Base-by-base conservation (phyloP, 164 flowering plant genomes). In the Buxus sempervirens region DNA sequence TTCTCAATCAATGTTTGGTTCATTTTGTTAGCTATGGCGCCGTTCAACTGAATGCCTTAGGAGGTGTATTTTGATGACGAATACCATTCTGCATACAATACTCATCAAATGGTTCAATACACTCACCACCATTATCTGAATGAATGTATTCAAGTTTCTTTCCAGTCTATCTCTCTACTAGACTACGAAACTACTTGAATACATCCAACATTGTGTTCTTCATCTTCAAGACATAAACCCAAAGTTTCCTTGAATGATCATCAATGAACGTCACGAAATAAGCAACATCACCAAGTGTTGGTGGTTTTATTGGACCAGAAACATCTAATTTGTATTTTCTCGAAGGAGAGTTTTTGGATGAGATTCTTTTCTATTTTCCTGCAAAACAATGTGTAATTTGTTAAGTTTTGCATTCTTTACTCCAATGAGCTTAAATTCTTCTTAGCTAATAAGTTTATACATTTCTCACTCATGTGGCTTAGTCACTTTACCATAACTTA, bases 401-500 rank as follows among this genome's bases (percentile, higher is more conserved):
- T 22, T 1, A 8, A 22, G 0, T 9, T 12, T 0, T 21, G 23
- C 57, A 54, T 21, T 54, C 23, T 54, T 54, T 20, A 54, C 20
- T 54, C 57, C 57, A 54, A 9, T 19, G 4, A 54, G 57, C n/a
- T n/a, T 2, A 54, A 19, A 20, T 54, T 54, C 23, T 54, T 54
- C 18, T 53, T 53, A 15, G n/a, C 55, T 15, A 53, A 53, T 53
- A 53, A 8, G 10, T 25, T 15, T 27, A 66, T 20, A 7, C 68
- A 61, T 56, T 66, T 57, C 21, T 23, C 60, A 56, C 69, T 56
- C 51, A 66, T 66, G 24, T 66, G 61, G 1, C 54, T 19, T 5
- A 66, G 62, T 32, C 69, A 1, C 9, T 22, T 66, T 66, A 62
- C 69, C 69, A 66, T 16, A 56, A 16, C 1, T 66, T n/a, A 2